phyloP scores from a whole-genome alignment of 225 moss, liverwort and hornwort species.

The Anthoceros angustus region DNA sequence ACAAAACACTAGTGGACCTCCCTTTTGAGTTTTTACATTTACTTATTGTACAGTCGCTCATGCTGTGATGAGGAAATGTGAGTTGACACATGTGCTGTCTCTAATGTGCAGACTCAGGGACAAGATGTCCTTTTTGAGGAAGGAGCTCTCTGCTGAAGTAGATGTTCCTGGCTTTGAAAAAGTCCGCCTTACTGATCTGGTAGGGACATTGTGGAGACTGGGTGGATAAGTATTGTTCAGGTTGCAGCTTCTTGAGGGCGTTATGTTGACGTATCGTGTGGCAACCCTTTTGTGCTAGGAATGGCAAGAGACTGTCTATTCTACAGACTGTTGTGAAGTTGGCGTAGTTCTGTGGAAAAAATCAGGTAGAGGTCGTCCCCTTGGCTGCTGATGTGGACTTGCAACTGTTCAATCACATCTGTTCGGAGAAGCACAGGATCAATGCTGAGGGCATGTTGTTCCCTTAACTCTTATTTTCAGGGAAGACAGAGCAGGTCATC shows the following conservation, averaged over 20 bases:
- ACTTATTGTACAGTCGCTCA: neutral
- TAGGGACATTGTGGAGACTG: slow-evolving; percentile 7
- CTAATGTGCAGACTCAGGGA: slow-evolving; percentile 27
- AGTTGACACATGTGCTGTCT: neutral
- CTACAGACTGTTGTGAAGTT: slow-evolving; percentile 47
- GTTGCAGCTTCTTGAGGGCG: neutral
- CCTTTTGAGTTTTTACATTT: neutral
- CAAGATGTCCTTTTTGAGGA: slow-evolving; percentile 24
- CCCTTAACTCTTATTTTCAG: neutral
- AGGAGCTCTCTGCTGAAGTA: slow-evolving; percentile 34
- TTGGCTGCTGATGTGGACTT: too few species aligned
- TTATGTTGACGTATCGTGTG: neutral
- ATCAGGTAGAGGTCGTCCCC: slow-evolving; percentile 21
- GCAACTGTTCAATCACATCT: neutral
- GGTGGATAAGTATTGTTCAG: neutral
- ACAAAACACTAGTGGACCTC: neutral
- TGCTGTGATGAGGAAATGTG: neutral
- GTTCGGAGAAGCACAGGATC: neutral
- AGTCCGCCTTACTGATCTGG: slow-evolving; percentile 42
- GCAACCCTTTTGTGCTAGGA: slow-evolving; percentile 15
- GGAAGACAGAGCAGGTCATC: slow-evolving; percentile 31
- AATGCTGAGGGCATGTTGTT: neutral
- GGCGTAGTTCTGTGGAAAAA: slow-evolving; percentile 46
- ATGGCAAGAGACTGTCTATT: slow-evolving; percentile 55
- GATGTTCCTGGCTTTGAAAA: slow-evolving; percentile 32